Evolutionary conservation across 345 rosid genomes (phyloP), one percentile per base, ranked within the genome.

Genomic region (Gossypium longicalyx): DNA sequence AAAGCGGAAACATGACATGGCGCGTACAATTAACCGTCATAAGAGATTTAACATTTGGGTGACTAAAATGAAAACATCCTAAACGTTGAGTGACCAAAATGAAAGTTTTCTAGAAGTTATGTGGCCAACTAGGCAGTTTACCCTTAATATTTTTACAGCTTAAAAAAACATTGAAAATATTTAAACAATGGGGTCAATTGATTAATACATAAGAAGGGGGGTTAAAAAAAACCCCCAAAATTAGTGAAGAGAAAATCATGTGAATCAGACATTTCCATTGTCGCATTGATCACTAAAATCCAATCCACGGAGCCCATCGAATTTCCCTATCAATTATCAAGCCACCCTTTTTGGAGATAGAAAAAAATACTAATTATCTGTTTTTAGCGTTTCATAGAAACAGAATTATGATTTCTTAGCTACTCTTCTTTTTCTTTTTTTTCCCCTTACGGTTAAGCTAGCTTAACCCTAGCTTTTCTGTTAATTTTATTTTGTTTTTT

Each of bases 341-440:
- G 10, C 62, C 13, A 57, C 60, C 60, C 60, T 20, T 56, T 56
- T 7, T 9, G 60, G 25, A 20, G 60, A 56, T 43, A 23, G 22
- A 17, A 51, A 47, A 23, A 23, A 45, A 45, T 44, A 56, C 19
- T 5, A 16, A 19, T 45, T 23, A 0, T 2, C 56, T 9, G 10
- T 17, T 57, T 41, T 27, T 27, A 9, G 19, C 59, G 10, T 45
- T 45, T 45, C 51, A 58, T 25, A 58, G 23, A 51, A 51, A 44
- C 20, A 45, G 47, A 61, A 73, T 10, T 23, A 73, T 60, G 76
- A 60, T 59, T 47, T 69, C 47, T 69, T 69, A 69, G 73, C 47
- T 4, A 49, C 25, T 29, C 41, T 3, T 22, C 65, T n/a, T 53
- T 16, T 41, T 58, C 27, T 15, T 16, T 20, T 9, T 12, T 12